Conservation (phyloP, 306 rosid genomes). For the Glycine soja region DNA sequence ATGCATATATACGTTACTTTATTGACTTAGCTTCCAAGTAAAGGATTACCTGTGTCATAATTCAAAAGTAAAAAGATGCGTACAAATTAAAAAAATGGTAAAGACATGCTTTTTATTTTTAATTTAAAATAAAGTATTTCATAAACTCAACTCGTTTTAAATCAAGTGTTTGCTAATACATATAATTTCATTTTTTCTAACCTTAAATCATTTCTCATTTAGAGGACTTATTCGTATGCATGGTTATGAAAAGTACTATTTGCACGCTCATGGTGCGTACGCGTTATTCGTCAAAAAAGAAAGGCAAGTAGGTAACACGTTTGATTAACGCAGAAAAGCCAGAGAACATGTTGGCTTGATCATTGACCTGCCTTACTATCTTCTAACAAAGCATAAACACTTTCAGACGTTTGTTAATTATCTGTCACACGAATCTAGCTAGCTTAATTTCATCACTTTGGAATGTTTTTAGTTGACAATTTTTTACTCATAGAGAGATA, state of each 20-base stretch:
- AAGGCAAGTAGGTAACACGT: background rate
- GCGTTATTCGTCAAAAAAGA: slow-evolving; percentile 36
- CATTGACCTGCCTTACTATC: slow-evolving; percentile 1
- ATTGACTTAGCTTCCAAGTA: background rate
- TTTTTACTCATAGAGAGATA: background rate
- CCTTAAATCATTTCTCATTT: background rate
- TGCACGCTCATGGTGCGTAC: slow-evolving; percentile 4
- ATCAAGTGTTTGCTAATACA: background rate
- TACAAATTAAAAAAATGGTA: background rate
- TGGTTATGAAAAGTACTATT: background rate
- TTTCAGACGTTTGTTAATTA: background rate
- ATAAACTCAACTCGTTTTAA: background rate
- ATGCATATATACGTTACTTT: background rate
- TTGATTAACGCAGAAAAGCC: slow-evolving; percentile 27
- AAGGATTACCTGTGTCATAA: background rate
- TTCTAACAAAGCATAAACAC: background rate
- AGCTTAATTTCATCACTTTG: background rate
- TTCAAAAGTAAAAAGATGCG: background rate
- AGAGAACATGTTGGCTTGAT: slow-evolving; percentile 29
- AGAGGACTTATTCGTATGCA: background rate
- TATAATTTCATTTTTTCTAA: background rate
- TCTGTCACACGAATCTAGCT: background rate
- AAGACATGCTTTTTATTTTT: background rate
- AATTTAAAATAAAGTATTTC: background rate
- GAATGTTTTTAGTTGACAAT: background rate